phyloP scores from a whole-genome alignment of 2,329 filamentous ascomycete genomes.

The Fusarium buharicum region DNA sequence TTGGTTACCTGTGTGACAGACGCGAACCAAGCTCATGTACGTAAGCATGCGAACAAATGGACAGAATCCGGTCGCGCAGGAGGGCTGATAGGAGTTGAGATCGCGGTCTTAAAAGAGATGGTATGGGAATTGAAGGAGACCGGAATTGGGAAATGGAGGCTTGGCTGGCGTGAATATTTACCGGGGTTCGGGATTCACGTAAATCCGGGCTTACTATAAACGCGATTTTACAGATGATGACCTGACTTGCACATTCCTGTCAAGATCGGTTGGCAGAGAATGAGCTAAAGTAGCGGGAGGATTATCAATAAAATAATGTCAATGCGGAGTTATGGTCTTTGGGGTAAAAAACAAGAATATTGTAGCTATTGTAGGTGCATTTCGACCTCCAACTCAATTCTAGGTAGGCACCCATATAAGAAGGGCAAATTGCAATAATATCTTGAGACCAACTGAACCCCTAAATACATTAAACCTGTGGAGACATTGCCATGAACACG shows the following conservation, averaged over 20 bases:
- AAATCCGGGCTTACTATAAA: slow-evolving; percentile 22
- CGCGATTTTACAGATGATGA: slow-evolving; percentile 1
- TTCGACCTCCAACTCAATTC: too few species aligned
- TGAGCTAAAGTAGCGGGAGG: not conserved
- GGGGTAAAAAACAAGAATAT: too few species aligned
- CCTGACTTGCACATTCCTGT: not conserved
- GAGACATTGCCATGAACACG: too few species aligned
- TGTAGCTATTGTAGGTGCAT: too few species aligned
- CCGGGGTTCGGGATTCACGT: slow-evolving; percentile 20
- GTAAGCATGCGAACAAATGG: slow-evolving; percentile 7
- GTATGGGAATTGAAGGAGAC: slow-evolving; percentile 7
- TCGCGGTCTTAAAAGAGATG: slow-evolving; percentile 6
- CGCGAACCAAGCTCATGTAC: not conserved
- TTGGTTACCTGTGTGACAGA: slow-evolving; percentile 18
- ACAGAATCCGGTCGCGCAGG: slow-evolving; percentile 33
- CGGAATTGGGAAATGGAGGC: slow-evolving; percentile 21
- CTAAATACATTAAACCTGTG: too few species aligned
- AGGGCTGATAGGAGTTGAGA: slow-evolving; percentile 24
- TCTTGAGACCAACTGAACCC: too few species aligned
- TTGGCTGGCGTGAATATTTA: not conserved
- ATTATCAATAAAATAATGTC: not conserved
- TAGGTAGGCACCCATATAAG: too few species aligned
- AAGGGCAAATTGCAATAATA: too few species aligned
- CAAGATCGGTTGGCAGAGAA: not conserved
- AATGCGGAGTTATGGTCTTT: not conserved